Base-by-base conservation (phyloP, 371 early-diverging fungal genomes). In the Syncephalis plumigaleata region DNA sequence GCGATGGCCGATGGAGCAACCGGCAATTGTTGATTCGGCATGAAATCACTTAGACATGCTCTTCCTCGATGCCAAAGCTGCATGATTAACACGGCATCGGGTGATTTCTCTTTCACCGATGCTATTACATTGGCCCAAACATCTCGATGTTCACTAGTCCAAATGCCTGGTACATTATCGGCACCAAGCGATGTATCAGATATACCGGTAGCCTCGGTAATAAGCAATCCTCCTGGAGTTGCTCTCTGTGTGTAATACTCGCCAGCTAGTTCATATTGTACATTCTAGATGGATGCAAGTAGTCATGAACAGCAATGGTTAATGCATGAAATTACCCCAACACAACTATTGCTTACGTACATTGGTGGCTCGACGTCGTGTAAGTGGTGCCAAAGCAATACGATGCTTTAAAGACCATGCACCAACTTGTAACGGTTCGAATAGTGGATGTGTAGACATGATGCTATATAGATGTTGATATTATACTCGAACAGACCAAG, bases 61-160 rank as follows among this genome's bases (percentile, higher is more conserved):
- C 88, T 67, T 5, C 91, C 91, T 3, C 80, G 78, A 52, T 89
- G 90, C 0, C 72, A 80, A 1, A 91, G 54, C 51, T 91, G 91
- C 50, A 87, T 72, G 42, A 70, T 85, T 11, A 73, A 57, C 21
- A 67, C 55, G 18, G 67, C 53, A 9, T 78, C 81, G 37, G 31
- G 31, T 31, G 31, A 7, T 11, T 75, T 71, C 1, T 65, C 59
- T 51, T 89, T 81, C 39, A 73, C 60, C 51, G 70, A 67, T 42
- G 70, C 67, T 7, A 68, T 76, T 5, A 87, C 68, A 11, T 70
- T 68, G 39, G 63, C 62, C 26, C 83, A 55, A 1, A 66, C 63
- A 0, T 54, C 65, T 22, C 81, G 70, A 18, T 91, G 91, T 18
- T 70, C 79, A 50, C 85, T 81, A 5, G 50, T 65, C 79, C 81